Conservation (phyloP, 139 green algal genomes). For the Limnomonas spitsbergensis region DNA sequence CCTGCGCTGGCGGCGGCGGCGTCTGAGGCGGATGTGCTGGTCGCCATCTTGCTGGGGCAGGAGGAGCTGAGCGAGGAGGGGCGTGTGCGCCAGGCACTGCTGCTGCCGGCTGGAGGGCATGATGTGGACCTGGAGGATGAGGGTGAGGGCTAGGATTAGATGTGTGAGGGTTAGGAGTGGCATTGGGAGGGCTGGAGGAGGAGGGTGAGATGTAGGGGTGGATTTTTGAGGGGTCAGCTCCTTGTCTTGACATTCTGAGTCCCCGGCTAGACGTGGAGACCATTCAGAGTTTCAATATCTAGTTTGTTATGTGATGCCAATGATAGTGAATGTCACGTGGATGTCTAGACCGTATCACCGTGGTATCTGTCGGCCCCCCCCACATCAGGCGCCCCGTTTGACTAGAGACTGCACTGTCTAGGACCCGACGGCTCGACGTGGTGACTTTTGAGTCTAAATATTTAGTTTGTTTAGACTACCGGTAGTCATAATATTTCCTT, state of each 20-base stretch:
- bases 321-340: too few species aligned
- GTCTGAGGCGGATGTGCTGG: neutral
- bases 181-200: neutral
- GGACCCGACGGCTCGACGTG: too few species aligned
- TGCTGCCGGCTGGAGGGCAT: neutral
- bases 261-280: too few species aligned
- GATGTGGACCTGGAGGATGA: too few species aligned
- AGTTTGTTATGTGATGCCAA: too few species aligned
- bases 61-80: neutral
- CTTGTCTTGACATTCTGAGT: too few species aligned
- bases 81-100: neutral
- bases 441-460: too few species aligned
- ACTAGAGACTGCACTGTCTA: constrained; percentile 7
- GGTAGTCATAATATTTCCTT: too few species aligned
- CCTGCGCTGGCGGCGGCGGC: neutral
- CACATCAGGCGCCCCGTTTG: constrained; percentile 1
- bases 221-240: too few species aligned
- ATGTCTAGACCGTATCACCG: neutral
- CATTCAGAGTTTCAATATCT: too few species aligned
- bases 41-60: neutral
- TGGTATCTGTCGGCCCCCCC: neutral
- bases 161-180: neutral
- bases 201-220: neutral
- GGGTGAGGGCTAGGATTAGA: neutral
- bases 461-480: too few species aligned